Evolutionary conservation across 2,329 filamentous ascomycete genomes (phyloP).

Genomic region (Hypoxylon sp.): DNA sequence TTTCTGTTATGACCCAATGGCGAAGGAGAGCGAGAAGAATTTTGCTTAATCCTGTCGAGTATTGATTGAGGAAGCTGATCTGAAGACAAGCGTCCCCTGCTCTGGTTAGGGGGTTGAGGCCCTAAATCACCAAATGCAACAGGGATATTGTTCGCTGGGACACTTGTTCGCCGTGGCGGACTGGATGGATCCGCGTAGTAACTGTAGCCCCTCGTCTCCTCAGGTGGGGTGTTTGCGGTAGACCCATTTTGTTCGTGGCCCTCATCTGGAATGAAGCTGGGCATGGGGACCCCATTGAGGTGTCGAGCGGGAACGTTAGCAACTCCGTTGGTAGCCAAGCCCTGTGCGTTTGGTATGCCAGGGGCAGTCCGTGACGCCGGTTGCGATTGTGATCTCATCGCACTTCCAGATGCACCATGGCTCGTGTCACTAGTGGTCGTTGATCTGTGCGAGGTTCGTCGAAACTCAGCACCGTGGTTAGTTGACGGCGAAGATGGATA

Average conservation of each 20-base stretch:
- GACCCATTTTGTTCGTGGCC: constrained; percentile 61
- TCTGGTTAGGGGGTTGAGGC: constrained; percentile 55
- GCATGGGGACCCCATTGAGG: constrained; percentile 66
- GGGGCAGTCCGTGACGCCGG: constrained; percentile 67
- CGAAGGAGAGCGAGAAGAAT: constrained; percentile 71
- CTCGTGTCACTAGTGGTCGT: constrained; percentile 65
- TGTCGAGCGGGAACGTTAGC: constrained; percentile 58
- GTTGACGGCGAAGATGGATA: constrained; percentile 71
- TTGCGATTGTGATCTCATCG: constrained; percentile 77
- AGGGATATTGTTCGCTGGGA: constrained; percentile 58
- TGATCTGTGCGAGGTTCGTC: constrained; percentile 71
- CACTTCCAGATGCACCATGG: constrained; percentile 64
- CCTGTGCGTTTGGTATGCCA: constrained; percentile 53
- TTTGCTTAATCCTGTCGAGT: constrained; percentile 68
- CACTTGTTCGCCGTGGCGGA: constrained; percentile 47
- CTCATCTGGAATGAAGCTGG: constrained; percentile 71
- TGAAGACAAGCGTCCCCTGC: constrained; percentile 65
- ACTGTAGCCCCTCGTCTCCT: constrained; percentile 63
- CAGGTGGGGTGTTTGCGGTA: constrained; percentile 62
- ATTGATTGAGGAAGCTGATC: constrained; percentile 69
- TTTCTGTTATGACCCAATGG: constrained; percentile 67
- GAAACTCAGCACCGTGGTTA: constrained; percentile 65
- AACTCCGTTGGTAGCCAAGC: constrained; percentile 56
- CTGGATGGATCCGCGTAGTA: constrained; percentile 57
- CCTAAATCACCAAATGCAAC: constrained; percentile 66